These are phyloP conservation scores for Saccharomycopsis malanga DNA, from an alignment of 805 yeast genomes.

Conservation along the genomic window DNA sequence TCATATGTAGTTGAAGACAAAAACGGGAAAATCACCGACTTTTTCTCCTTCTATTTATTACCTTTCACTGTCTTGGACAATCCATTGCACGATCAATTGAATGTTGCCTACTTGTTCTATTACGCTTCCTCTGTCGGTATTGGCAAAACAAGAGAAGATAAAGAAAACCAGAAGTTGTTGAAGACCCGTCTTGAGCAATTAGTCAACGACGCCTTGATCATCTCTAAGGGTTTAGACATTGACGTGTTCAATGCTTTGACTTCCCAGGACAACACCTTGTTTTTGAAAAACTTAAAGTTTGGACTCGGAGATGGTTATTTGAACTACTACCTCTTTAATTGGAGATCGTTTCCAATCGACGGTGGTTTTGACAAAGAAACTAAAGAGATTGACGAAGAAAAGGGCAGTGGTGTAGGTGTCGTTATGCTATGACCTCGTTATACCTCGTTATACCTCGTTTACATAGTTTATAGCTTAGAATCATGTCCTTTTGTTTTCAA, in stretches of 20 bases:
- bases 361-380: conserved; percentile 68
- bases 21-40: conserved; percentile 65
- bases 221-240: conserved; percentile 59
- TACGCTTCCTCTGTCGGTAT: conserved; percentile 71
- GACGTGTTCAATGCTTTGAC: conserved; percentile 95
- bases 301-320: conserved; percentile 91
- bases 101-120: conserved; percentile 84
- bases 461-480: too few species aligned
- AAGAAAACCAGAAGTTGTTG: conserved; percentile 37
- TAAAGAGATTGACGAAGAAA: conserved; percentile 44
- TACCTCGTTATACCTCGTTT: too few species aligned
- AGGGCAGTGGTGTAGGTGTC: conserved; percentile 80
- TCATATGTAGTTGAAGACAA: conserved; percentile 66
- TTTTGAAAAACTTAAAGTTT: conserved; percentile 76
- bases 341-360: conserved; percentile 67
- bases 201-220: conserved; percentile 66
- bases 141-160: conserved; percentile 33
- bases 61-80: conserved; percentile 80
- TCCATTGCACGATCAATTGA: conserved; percentile 55
- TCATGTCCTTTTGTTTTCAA: too few species aligned
- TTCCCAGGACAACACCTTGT: conserved; percentile 80
- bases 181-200: conserved; percentile 54
- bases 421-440: conserved; percentile 66
- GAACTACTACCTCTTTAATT: conserved; percentile 88
- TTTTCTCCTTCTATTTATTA: conserved; percentile 79